Conservation (phyloP, 805 yeast species). For the Zygotorulaspora florentina region DNA sequence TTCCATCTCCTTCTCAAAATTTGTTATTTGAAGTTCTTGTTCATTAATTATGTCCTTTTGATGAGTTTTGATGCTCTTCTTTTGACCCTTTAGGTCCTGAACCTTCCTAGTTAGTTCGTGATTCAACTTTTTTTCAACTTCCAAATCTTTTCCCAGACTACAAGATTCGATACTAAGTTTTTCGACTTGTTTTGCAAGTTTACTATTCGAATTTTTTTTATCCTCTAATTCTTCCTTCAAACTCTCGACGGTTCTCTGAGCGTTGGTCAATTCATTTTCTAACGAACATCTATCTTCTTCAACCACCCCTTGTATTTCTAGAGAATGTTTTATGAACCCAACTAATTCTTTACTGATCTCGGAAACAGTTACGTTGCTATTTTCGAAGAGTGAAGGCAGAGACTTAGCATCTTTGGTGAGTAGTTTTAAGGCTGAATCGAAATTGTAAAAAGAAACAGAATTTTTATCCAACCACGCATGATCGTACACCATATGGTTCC, state of each 20-base stretch:
- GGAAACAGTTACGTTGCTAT: conserved; percentile 6
- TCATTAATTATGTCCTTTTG: conserved; percentile 3
- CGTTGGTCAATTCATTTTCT: conserved; percentile 3
- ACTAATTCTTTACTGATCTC: conserved; percentile 10
- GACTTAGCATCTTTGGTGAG: conserved; percentile 5
- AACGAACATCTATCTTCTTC: conserved; percentile 2
- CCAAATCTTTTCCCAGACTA: conserved; percentile 8
- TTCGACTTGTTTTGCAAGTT: conserved; percentile 5
- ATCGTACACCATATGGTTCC: conserved; percentile 9
- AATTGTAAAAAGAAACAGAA: conserved; percentile 9
- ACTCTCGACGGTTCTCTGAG: not conserved
- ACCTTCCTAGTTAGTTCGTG: conserved; percentile 7
- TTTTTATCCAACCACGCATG: conserved; percentile 8
- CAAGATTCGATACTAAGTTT: conserved; percentile 4
- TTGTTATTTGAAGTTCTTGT: conserved; percentile 1
- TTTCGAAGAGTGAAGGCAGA: not conserved
- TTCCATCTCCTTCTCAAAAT: conserved; percentile 5
- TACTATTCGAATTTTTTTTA: conserved; percentile 2
- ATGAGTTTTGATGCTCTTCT: conserved; percentile 6
- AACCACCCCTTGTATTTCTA: conserved; percentile 5
- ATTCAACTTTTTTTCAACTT: conserved; percentile 7
- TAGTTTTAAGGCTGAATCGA: conserved; percentile 7
- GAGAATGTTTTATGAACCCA: conserved; percentile 4
- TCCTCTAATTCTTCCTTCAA: conserved; percentile 5
- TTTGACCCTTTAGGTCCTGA: conserved; percentile 7